phyloP scores from a whole-genome alignment of 306 rosid species.

The Ziziphus jujuba region DNA sequence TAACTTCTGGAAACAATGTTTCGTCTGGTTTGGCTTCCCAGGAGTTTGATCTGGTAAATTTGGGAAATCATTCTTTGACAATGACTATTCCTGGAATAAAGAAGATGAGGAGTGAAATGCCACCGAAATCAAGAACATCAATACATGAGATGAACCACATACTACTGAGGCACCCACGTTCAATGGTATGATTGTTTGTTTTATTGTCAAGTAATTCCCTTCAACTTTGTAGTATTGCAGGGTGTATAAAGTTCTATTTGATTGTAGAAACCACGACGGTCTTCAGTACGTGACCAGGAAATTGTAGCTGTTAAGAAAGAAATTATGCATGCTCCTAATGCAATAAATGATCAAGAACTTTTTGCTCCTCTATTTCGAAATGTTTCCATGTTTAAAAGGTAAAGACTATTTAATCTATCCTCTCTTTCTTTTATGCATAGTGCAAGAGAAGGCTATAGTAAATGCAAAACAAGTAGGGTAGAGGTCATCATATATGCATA shows the following conservation, averaged over 20 bases:
- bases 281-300: conserved; percentile 68
- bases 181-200: conserved; percentile 58
- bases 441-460: neutral
- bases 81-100: conserved; percentile 33
- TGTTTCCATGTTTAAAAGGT: conserved; percentile 85
- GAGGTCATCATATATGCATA: too few species aligned
- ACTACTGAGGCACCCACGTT: conserved; percentile 60
- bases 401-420: neutral
- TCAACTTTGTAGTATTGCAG: conserved; percentile 20
- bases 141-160: conserved; percentile 68
- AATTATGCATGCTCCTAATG: conserved; percentile 59
- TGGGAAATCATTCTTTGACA: conserved; percentile 25
- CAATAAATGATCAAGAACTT: conserved; percentile 57
- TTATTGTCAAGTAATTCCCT: conserved; percentile 14
- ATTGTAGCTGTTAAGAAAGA: conserved; percentile 67
- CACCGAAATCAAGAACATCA: conserved; percentile 72
- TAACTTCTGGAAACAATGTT: conserved; percentile 22
- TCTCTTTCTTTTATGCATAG: neutral
- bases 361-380: conserved; percentile 81
- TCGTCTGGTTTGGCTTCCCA: conserved; percentile 29
- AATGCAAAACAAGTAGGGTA: too few species aligned
- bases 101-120: conserved; percentile 66
- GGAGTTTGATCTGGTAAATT: conserved; percentile 25
- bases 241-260: conserved; percentile 19
- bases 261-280: conserved; percentile 77